Percentiles rank a stretch among this genome's conserved stretches.
Evolutionary conservation across 2,329 filamentous ascomycete species (phyloP).

Genomic region (Chaetomium sp.): DNA sequence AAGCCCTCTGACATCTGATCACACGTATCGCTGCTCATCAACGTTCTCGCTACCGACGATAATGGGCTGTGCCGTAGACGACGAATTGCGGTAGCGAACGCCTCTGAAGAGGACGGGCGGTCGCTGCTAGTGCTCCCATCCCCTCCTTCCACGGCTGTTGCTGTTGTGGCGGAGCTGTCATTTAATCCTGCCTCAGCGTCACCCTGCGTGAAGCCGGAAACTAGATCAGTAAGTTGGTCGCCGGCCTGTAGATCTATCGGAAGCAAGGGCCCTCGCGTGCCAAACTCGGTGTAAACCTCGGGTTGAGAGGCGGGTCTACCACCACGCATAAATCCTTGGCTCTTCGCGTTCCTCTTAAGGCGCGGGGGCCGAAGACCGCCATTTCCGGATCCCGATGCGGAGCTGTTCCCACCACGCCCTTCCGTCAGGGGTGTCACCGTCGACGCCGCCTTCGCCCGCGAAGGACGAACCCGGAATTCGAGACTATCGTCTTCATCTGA

Average conservation of each 20-base stretch:
- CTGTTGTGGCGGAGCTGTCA: not conserved
- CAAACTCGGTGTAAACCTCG: not conserved
- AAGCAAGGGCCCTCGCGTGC: too few relatives aligned
- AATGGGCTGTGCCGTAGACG: not conserved
- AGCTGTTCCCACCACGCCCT: too few relatives aligned
- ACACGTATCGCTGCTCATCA: too few relatives aligned
- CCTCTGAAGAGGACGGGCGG: not conserved
- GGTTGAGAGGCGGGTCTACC: conserved; percentile 6
- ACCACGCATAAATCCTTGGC: conserved; percentile 18
- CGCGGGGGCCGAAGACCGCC: conserved; percentile 10
- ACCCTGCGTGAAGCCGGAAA: too few relatives aligned
- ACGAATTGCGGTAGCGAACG: not conserved
- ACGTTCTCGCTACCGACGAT: too few relatives aligned
- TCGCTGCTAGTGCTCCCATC: not conserved
- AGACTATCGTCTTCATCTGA: conserved; percentile 25
- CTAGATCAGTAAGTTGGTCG: too few relatives aligned
- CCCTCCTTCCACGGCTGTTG: not conserved
- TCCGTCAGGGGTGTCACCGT: not conserved
- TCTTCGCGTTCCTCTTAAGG: conserved; percentile 21
- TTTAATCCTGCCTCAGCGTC: not conserved
- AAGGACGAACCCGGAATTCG: conserved; percentile 20
- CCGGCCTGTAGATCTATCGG: too few relatives aligned
- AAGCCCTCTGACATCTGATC: not conserved
- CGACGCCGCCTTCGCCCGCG: not conserved
- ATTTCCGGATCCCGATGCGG: too few relatives aligned